phyloP scores from a whole-genome alignment of 2,329 filamentous ascomycete genomes.

The Chrysosporium keratinophilum region DNA sequence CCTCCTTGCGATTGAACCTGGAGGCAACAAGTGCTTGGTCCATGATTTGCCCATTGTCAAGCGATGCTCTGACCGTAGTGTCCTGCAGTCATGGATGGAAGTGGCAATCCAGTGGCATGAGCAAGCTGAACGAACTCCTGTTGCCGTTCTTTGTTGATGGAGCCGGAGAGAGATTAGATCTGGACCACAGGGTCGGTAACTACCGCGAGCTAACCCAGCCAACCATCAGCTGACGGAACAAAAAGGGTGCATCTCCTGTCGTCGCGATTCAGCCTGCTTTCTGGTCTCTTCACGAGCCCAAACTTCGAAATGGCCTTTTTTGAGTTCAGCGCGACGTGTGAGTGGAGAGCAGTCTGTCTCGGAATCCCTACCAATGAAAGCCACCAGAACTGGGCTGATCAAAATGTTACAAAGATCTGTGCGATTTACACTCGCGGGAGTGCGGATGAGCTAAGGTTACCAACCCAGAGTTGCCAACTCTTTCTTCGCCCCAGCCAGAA shows the following conservation, averaged over 20 bases:
- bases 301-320: slow-evolving; percentile 6
- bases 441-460: slow-evolving; percentile 4
- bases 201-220: neutral
- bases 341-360: slow-evolving; percentile 9
- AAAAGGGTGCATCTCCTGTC: neutral
- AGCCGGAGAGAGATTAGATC: neutral
- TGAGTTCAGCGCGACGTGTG: slow-evolving; percentile 8
- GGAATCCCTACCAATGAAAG: slow-evolving; percentile 9
- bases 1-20: too few species aligned
- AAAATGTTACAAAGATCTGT: slow-evolving; percentile 5
- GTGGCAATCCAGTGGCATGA: too few species aligned
- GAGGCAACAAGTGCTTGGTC: too few species aligned
- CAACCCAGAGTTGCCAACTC: neutral
- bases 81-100: too few species aligned
- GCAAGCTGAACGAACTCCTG: neutral
- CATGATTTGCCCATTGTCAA: too few species aligned
- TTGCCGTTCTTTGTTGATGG: too few species aligned
- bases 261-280: neutral
- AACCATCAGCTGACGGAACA: neutral
- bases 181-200: neutral
- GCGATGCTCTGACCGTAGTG: too few species aligned
- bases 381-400: neutral
- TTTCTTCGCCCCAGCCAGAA: neutral
- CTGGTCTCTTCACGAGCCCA: neutral
- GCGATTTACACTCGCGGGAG: slow-evolving; percentile 11